Percentiles rank a stretch among this genome's conserved stretches.
Conservation (phyloP, 371 early-diverging fungal genomes). For the Mucor sp. region DNA sequence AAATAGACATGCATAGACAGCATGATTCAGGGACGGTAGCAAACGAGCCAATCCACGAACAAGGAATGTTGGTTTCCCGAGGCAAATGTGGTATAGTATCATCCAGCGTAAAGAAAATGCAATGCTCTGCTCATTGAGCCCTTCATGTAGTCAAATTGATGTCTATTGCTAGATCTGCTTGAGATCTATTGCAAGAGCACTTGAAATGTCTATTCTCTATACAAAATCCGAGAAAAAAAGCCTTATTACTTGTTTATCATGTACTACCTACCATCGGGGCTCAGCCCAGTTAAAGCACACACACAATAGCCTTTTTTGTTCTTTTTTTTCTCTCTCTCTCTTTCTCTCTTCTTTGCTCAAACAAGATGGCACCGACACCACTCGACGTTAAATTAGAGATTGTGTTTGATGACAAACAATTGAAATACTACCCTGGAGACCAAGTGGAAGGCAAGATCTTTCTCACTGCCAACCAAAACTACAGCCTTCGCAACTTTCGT, state of each 20-base stretch:
- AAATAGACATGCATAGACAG: too few species aligned
- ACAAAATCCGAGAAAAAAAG: background rate
- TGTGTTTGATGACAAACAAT: conserved; percentile 1
- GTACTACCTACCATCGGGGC: background rate
- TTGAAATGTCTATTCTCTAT: background rate
- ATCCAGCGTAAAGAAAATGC: too few species aligned
- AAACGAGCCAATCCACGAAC: too few species aligned
- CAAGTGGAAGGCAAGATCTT: conserved; percentile 18
- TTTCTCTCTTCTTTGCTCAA: background rate
- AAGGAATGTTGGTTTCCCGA: too few species aligned
- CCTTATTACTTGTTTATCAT: background rate
- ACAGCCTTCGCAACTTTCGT: conserved; percentile 16
- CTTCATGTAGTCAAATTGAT: too few species aligned
- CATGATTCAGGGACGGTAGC: too few species aligned
- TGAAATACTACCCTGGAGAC: conserved; percentile 24
- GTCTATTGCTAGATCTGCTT: too few species aligned
- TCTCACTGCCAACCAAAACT: conserved; percentile 18
- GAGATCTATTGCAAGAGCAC: too few species aligned
- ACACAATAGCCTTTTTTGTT: background rate
- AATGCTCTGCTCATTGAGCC: too few species aligned
- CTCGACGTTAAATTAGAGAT: conserved; percentile 27
- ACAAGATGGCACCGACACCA: conserved; percentile 11
- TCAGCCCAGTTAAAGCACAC: background rate
- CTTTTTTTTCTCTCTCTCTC: background rate
- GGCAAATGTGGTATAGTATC: too few species aligned